Evolutionary conservation across 345 rosid species (phyloP).

Genomic region (Conringia planisiliqua): DNA sequence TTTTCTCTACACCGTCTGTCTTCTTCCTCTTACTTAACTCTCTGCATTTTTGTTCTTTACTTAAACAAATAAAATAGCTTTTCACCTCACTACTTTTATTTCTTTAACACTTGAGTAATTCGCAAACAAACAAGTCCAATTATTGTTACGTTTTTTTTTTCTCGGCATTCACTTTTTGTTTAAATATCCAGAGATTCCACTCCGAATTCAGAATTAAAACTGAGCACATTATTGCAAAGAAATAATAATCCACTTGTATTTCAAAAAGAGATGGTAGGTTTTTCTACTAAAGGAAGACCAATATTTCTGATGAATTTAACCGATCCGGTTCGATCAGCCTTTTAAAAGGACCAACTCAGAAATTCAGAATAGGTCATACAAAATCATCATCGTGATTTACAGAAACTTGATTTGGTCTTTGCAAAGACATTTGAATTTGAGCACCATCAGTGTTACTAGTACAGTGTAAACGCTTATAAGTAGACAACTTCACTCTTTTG

Average conservation of each 20-base stretch:
- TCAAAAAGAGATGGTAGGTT: neutral
- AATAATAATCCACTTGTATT: neutral
- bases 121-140: conserved; percentile 18
- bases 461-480: conserved; percentile 33
- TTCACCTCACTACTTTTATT: conserved; percentile 14
- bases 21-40: conserved; percentile 31
- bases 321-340: neutral
- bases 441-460: conserved; percentile 18
- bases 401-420: conserved; percentile 36
- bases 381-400: conserved; percentile 50
- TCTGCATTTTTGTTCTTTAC: conserved; percentile 11
- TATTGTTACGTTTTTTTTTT: neutral
- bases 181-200: neutral
- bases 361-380: conserved; percentile 19
- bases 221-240: neutral
- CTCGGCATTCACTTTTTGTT: neutral
- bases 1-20: conserved; percentile 35
- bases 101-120: conserved; percentile 9
- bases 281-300: neutral
- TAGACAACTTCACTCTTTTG: conserved; percentile 25
- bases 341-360: neutral
- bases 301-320: neutral
- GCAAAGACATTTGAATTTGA: conserved; percentile 33
- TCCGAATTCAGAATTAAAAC: neutral
- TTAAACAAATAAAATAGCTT: neutral